These are phyloP conservation scores for Metarhizium sp. DNA, from an alignment of 2,329 filamentous ascomycete species.

Conservation along the genomic window DNA sequence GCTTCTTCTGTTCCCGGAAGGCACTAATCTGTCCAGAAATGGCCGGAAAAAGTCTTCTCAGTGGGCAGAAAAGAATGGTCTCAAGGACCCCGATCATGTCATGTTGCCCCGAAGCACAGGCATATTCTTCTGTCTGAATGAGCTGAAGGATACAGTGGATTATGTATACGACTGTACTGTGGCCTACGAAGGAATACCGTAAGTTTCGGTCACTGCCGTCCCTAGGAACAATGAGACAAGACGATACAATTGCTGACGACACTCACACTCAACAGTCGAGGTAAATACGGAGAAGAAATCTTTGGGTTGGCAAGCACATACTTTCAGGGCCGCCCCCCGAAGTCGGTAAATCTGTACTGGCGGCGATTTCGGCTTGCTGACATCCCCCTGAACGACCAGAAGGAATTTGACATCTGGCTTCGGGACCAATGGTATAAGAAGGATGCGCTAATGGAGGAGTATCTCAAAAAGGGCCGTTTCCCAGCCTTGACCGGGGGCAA, in stretches of 20 bases:
- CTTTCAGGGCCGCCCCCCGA: conserved; percentile 79
- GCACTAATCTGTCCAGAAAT: conserved; percentile 68
- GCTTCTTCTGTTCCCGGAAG: conserved; percentile 81
- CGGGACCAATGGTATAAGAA: conserved; percentile 86
- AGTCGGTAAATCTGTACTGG: conserved; percentile 96
- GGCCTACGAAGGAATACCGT: conserved; percentile 89
- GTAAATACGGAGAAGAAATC: conserved; percentile 79
- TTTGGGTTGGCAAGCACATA: conserved; percentile 84
- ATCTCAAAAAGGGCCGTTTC: conserved; percentile 67
- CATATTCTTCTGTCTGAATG: conserved; percentile 67
- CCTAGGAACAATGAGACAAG: background rate
- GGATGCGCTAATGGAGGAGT: conserved; percentile 79
- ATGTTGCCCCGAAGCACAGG: conserved; percentile 75
- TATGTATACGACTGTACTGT: conserved; percentile 92
- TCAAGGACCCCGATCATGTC: conserved; percentile 63
- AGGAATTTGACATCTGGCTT: conserved; percentile 77
- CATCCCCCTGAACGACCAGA: conserved; percentile 68
- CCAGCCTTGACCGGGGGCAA: conserved; percentile 54
- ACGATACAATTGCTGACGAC: conserved; percentile 4
- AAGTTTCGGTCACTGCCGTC: conserved; percentile 32
- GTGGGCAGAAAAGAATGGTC: conserved; percentile 69
- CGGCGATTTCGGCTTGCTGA: conserved; percentile 70
- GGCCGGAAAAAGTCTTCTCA: conserved; percentile 59
- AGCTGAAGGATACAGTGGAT: conserved; percentile 64
- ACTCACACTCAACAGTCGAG: conserved; percentile 41